Evolutionary conservation across 2,329 filamentous ascomycete species (phyloP), one percentile per base, ranked within the genome.

Genomic region (Diplodia intermedia): DNA sequence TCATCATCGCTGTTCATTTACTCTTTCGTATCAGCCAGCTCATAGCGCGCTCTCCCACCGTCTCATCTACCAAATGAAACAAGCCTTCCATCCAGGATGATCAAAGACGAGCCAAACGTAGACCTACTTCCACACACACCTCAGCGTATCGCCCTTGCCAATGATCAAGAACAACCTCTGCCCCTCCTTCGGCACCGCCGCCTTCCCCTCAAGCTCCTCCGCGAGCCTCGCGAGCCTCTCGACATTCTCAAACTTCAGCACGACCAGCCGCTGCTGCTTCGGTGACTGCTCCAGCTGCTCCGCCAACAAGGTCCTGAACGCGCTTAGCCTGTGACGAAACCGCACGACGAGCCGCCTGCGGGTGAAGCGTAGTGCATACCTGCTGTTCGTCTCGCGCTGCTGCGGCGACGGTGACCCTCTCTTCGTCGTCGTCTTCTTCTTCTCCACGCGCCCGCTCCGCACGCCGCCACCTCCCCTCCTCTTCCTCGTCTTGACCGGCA

Each of bases 231-330:
- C 53, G 49, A 67, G 61, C 23, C 38, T 38, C 26, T 66, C 53
- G 8, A 18, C 3, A 47, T 29, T 18, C 40, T 61, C 29, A 33
- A 67, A 61, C 53, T 61, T 67, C 65, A 67, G 23, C 50, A 65
- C 50, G 6, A 65, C 20, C 15, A 15, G 4, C 29, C 11, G 14
- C 1, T 23, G 18, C n/a, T 33, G 61, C 61, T 36, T 43, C 36
- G 12, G 14, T 0, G 14, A 23, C n/a, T 33, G 61, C 61, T 36
- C 29, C 7, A 23, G 14, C 23, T 26, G 23, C 23, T 36, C 15
- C 33, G 18, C 20, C 33, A 18, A 50, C 56, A 54, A 23, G 23
- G 11, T 20, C 55, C 56, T 52, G 26, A 23, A 62, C 56, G 26
- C 55, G 11, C 29, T 33, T 20, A 20, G 14, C 55, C 50, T 20